Conservation (phyloP, 2,329 filamentous ascomycete genomes). For the Gremmenia infestans region DNA sequence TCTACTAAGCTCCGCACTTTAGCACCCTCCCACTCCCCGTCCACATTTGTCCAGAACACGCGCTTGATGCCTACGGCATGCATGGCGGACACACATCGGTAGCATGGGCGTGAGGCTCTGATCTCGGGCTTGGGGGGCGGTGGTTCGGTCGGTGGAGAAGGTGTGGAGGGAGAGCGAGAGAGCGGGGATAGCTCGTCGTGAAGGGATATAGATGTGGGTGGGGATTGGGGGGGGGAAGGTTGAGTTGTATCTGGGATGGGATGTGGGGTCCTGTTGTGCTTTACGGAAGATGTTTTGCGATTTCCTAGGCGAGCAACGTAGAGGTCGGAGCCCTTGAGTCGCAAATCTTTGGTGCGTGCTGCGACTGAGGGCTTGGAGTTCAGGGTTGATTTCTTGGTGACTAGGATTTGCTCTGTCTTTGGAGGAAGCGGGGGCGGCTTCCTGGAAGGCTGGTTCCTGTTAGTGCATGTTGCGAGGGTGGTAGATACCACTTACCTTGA, state of each 20-base stretch:
- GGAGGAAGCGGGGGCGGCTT: constrained; percentile 2
- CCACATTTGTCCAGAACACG: constrained; percentile 47
- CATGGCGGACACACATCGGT: constrained; percentile 48
- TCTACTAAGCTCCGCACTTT: constrained; percentile 46
- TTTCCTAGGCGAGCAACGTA: constrained; percentile 44
- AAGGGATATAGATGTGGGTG: constrained; percentile 33
- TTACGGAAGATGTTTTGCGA: not conserved
- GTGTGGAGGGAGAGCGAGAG: constrained; percentile 14
- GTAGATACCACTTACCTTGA: constrained; percentile 6
- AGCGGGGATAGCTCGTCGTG: constrained; percentile 41
- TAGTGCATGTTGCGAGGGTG: not conserved
- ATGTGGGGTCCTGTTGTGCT: not conserved
- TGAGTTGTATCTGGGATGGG: not conserved
- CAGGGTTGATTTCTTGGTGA: constrained; percentile 19
- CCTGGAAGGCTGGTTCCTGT: constrained; percentile 4
- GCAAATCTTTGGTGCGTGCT: constrained; percentile 41
- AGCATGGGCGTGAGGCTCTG: constrained; percentile 42
- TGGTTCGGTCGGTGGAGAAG: not conserved
- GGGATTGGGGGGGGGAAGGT: not conserved
- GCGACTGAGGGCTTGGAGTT: constrained; percentile 24
- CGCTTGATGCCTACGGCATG: constrained; percentile 46
- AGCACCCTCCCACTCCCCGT: constrained; percentile 45
- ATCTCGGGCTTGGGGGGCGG: constrained; percentile 10
- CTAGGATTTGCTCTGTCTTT: constrained; percentile 15
- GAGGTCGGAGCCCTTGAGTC: constrained; percentile 45